Evolutionary conservation across 2,329 filamentous ascomycete species (phyloP).

Genomic region (Fonsecaea erecta): DNA sequence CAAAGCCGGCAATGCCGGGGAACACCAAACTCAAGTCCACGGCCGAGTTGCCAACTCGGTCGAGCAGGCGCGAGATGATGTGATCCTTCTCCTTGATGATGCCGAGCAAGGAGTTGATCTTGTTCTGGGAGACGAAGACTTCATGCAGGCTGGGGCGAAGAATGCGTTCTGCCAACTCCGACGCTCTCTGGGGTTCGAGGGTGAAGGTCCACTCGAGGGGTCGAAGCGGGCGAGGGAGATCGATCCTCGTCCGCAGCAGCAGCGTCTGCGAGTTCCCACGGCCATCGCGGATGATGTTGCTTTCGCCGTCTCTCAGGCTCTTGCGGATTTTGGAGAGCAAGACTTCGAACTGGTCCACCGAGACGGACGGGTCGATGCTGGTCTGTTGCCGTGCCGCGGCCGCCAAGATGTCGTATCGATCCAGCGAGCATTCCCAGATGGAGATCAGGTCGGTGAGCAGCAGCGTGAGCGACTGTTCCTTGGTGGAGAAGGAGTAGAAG

Average conservation of each 20-base stretch:
- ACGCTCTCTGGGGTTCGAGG: conserved; percentile 49
- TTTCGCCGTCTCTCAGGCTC: conserved; percentile 48
- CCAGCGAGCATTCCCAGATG: conserved; percentile 61
- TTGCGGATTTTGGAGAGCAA: conserved; percentile 61
- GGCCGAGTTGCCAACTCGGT: conserved; percentile 61
- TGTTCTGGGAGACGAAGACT: conserved; percentile 53
- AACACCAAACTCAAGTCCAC: conserved; percentile 63
- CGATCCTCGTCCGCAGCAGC: conserved; percentile 52
- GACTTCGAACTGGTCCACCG: conserved; percentile 59
- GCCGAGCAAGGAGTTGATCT: conserved; percentile 55
- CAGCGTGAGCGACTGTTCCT: conserved; percentile 53
- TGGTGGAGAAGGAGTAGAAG: conserved; percentile 46
- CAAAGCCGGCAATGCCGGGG: conserved; percentile 57
- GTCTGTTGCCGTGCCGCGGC: conserved; percentile 56
- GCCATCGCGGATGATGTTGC: conserved; percentile 32
- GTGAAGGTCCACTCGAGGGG: conserved; percentile 58
- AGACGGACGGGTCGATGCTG: conserved; percentile 65
- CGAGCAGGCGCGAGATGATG: conserved; percentile 61
- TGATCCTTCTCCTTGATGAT: conserved; percentile 63
- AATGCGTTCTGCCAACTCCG: conserved; percentile 54
- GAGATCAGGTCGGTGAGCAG: conserved; percentile 63
- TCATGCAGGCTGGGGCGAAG: conserved; percentile 59
- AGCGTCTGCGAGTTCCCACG: conserved; percentile 45
- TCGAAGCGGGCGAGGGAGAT: conserved; percentile 59
- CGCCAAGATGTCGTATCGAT: conserved; percentile 51